These are phyloP conservation scores for Candida tallmaniae DNA, from an alignment of 805 yeast genomes.

Conservation along the genomic window DNA sequence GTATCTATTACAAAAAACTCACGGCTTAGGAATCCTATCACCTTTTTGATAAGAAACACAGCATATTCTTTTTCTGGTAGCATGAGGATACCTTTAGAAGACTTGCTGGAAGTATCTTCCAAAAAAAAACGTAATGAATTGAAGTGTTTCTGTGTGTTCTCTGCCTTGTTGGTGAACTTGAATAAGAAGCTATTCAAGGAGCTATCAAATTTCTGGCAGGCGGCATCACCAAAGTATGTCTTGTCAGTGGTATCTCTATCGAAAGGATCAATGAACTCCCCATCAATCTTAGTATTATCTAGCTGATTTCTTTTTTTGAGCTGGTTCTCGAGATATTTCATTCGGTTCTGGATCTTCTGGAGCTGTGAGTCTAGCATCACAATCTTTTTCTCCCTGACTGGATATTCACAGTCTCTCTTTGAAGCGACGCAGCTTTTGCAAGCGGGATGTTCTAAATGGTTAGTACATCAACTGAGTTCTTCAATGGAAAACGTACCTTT, in stretches of 20 bases:
- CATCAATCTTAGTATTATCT: conserved; percentile 1
- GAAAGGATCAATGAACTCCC: conserved; percentile 8
- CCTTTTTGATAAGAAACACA: conserved; percentile 6
- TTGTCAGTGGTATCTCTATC: conserved; percentile 3
- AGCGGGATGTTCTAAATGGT: conserved; percentile 7
- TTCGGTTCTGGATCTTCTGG: conserved; percentile 8
- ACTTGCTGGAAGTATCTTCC: conserved; percentile 5
- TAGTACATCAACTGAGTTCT: conserved; percentile 1
- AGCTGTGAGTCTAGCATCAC: conserved; percentile 10
- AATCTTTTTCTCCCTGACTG: conserved; percentile 8
- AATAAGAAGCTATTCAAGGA: conserved; percentile 8
- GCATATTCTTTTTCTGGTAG: conserved; percentile 11
- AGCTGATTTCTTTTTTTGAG: conserved; percentile 1
- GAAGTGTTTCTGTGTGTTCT: too few relatives aligned
- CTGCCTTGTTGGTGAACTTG: conserved; percentile 4
- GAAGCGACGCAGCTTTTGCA: conserved; percentile 7
- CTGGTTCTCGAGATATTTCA: conserved; percentile 6
- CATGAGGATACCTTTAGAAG: conserved; percentile 6
- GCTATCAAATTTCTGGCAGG: conserved; percentile 9
- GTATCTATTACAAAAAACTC: conserved; percentile 8
- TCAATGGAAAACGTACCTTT: conserved; percentile 8
- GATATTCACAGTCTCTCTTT: conserved; percentile 9
- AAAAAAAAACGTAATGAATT: conserved; percentile 2
- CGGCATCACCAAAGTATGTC: conserved; percentile 6
- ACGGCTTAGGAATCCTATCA: conserved; percentile 7